Conservation (phyloP, 495 filamentous ascomycete species). For the Elasticomyces elasticus region DNA sequence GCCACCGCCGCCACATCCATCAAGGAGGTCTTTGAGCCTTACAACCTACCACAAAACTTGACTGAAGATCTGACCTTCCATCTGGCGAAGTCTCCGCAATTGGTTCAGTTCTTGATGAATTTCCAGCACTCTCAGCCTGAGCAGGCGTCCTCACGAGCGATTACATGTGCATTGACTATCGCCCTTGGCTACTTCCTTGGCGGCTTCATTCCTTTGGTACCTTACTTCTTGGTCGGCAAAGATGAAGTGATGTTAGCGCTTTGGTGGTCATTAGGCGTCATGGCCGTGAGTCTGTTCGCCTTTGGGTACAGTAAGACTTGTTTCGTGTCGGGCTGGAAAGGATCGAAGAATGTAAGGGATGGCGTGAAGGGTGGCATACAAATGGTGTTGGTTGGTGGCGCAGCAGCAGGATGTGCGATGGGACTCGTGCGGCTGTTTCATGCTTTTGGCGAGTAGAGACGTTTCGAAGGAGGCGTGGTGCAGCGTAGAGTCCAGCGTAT, state of each 20-base stretch:
- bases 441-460: neutral
- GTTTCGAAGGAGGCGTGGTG: neutral
- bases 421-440: slow-evolving; percentile 48
- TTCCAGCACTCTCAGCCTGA: slow-evolving; percentile 9
- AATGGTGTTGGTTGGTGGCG: slow-evolving; percentile 58
- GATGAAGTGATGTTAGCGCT: slow-evolving; percentile 37
- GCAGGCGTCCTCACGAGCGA: slow-evolving; percentile 5
- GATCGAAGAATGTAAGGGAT: slow-evolving; percentile 29
- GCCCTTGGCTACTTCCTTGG: slow-evolving; percentile 65
- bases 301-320: slow-evolving; percentile 65
- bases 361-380: slow-evolving; percentile 44
- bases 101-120: slow-evolving; percentile 15
- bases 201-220: slow-evolving; percentile 59
- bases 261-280: slow-evolving; percentile 58
- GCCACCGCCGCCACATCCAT: slow-evolving; percentile 6
- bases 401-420: slow-evolving; percentile 58
- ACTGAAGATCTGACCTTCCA: slow-evolving; percentile 9
- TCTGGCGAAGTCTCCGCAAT: slow-evolving; percentile 7
- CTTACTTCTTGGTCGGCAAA: slow-evolving; percentile 60
- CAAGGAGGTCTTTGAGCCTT: slow-evolving; percentile 12
- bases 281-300: slow-evolving; percentile 55
- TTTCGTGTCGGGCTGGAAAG: slow-evolving; percentile 34
- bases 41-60: slow-evolving; percentile 4
- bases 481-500: neutral
- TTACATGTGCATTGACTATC: slow-evolving; percentile 40